These are phyloP conservation scores for Alternaria sp. DNA, from an alignment of 2,329 filamentous ascomycete genomes.

Conservation along the genomic window DNA sequence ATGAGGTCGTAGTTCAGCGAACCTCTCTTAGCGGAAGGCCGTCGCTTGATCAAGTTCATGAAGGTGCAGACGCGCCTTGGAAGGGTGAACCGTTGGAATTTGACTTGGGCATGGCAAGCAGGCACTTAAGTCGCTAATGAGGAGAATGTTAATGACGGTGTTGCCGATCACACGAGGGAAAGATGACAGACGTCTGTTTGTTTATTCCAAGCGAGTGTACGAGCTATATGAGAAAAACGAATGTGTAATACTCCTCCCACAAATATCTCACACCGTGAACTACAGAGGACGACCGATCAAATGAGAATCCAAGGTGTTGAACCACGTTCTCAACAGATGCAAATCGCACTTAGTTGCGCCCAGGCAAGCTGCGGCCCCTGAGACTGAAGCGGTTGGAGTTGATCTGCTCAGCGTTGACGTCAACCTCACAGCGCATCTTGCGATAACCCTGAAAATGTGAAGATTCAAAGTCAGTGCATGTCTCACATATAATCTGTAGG, in stretches of 20 bases:
- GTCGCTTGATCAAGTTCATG: neutral
- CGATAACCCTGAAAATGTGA: too few species aligned
- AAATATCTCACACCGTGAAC: neutral
- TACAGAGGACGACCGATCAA: neutral
- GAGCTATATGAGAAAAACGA: neutral
- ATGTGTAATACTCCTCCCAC: neutral
- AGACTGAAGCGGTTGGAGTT: neutral
- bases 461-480: too few species aligned
- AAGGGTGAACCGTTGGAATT: slow-evolving; percentile 2
- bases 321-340: neutral
- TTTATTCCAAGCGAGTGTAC: neutral
- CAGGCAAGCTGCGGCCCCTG: neutral
- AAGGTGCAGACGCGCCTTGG: slow-evolving; percentile 7
- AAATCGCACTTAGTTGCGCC: neutral
- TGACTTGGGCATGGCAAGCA: neutral
- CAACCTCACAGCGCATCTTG: neutral
- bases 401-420: neutral
- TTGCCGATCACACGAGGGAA: neutral
- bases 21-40: slow-evolving; percentile 11
- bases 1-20: slow-evolving; percentile 16
- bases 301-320: neutral
- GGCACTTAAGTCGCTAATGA: neutral
- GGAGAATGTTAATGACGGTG: too few species aligned
- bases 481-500: too few species aligned
- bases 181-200: neutral